Evolutionary conservation across 371 early-diverging fungal genomes (phyloP).

Genomic region (Rhizoclosmatium hyalinum): DNA sequence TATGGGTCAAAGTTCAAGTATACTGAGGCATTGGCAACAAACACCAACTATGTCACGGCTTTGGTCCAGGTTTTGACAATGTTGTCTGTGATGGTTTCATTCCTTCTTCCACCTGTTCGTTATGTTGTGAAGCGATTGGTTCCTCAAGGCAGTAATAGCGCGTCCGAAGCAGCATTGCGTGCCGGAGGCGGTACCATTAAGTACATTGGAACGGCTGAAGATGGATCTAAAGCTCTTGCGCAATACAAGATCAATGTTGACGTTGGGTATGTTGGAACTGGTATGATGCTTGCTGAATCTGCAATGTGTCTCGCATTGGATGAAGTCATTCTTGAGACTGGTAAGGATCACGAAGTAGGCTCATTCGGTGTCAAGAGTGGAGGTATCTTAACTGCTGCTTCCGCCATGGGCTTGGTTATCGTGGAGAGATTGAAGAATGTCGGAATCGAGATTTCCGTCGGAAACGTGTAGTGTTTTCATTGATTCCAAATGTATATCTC

Average conservation of each 20-base stretch:
- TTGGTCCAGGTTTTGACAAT: not conserved
- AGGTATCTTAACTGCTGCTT: conserved; percentile 73
- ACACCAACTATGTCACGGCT: conserved; percentile 32
- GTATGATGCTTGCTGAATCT: conserved; percentile 49
- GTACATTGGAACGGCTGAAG: conserved; percentile 36
- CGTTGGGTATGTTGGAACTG: conserved; percentile 77
- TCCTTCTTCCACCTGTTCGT: conserved; percentile 47
- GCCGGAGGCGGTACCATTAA: conserved; percentile 30
- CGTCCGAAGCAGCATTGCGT: conserved; percentile 32
- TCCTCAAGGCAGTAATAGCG: conserved; percentile 40
- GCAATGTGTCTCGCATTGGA: conserved; percentile 46
- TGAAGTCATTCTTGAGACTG: conserved; percentile 13
- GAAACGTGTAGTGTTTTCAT: not conserved
- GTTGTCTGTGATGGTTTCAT: not conserved
- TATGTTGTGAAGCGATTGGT: conserved; percentile 35
- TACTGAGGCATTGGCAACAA: conserved; percentile 59
- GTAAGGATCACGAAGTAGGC: conserved; percentile 14
- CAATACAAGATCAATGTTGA: conserved; percentile 67
- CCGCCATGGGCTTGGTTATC: conserved; percentile 72
- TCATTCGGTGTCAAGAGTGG: conserved; percentile 36
- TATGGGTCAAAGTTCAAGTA: conserved; percentile 49
- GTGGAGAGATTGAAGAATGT: conserved; percentile 65
- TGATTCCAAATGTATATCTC: not conserved
- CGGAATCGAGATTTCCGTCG: conserved; percentile 68
- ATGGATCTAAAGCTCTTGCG: conserved; percentile 48